Evolutionary conservation across 1,139 yeast species (phyloP), one percentile per base, ranked within the genome.

Genomic region (Pneumocystis wakefieldiae): DNA sequence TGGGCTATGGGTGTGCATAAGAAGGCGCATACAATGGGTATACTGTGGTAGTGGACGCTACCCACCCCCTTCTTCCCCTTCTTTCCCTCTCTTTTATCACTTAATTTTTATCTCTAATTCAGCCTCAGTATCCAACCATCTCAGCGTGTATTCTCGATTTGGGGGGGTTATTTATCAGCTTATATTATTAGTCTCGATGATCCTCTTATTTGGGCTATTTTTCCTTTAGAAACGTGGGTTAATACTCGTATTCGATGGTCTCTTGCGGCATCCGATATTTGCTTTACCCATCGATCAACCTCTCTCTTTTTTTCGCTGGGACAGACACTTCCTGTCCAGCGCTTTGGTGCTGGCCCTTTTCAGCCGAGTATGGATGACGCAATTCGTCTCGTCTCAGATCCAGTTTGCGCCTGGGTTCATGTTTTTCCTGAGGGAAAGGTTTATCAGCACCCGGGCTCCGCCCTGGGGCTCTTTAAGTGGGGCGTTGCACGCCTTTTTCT

Each of bases 351-450:
- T 12, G 97, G 97, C 0, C 96, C 96, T 0, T 92, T 88, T 74
- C 98, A 92, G 75, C 88, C 88, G 1, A 83, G 95, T 0, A 73
- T 92, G 12, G 97, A 92, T 73, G 95, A 96, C 0, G 87, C 95
- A n/a, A 81, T 92, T 60, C 76, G 91, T 67, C 76, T 92, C n/a
- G 75, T 91, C 64, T 84, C 91, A 59, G 91, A 64, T 62, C 64
- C 58, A 35, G 55, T 61, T 69, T 19, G 55, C 3, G 71, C 63
- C 59, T 92, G 98, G 98, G 83, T 92, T 66, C 97, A 92, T 73
- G 84, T 91, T 4, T 92, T 89, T 73, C 98, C 98, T 0, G 98
- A 92, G 73, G 96, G 96, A 0, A 87, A 86, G 72, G 97, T 92
- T 1, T 80, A 92, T 63, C 98, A 92, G 73, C 58, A 97, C 97